A percentile compares a stretch with the other conserved stretches of the same genome.
Conservation (phyloP, 345 rosid genomes). For the Lepidium didymum region DNA sequence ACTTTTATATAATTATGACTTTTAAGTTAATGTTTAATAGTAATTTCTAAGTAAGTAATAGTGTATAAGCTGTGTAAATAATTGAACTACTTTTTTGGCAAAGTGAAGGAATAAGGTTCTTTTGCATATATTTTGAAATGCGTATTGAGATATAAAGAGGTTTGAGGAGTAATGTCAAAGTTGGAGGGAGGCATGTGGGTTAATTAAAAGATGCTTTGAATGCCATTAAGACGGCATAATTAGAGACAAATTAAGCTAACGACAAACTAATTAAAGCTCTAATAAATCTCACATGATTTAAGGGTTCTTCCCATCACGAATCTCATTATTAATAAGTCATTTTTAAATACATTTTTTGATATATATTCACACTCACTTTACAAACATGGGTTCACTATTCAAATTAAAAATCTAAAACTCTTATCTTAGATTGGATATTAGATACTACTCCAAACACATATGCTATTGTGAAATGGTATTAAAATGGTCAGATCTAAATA, state of each 20-base stretch:
- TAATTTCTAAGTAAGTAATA: not conserved
- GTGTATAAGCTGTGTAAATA: not conserved
- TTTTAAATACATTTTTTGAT: not conserved
- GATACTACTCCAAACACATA: not conserved
- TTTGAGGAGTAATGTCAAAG: slow-evolving; percentile 5
- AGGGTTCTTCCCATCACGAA: slow-evolving; percentile 14
- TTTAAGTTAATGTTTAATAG: not conserved
- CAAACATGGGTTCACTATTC: slow-evolving; percentile 1
- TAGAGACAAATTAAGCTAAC: slow-evolving; percentile 21
- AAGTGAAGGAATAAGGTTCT: not conserved
- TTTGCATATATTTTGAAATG: not conserved
- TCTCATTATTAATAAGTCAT: not conserved
- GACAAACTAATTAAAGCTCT: slow-evolving; percentile 22
- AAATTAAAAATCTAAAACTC: not conserved
- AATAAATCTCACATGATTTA: slow-evolving; percentile 27
- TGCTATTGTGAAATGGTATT: not conserved
- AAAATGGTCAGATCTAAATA: not conserved
- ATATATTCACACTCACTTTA: not conserved
- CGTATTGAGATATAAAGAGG: not conserved
- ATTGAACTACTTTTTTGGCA: not conserved
- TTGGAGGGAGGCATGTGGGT: slow-evolving; percentile 16
- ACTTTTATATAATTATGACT: too few species aligned
- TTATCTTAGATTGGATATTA: not conserved
- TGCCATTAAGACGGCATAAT: slow-evolving; percentile 26
- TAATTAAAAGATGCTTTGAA: slow-evolving; percentile 19